Evolutionary conservation across 23 red algal species (phyloP), one percentile per base, ranked within the genome.

Genomic region (Gracilaria vermiculophylla): DNA sequence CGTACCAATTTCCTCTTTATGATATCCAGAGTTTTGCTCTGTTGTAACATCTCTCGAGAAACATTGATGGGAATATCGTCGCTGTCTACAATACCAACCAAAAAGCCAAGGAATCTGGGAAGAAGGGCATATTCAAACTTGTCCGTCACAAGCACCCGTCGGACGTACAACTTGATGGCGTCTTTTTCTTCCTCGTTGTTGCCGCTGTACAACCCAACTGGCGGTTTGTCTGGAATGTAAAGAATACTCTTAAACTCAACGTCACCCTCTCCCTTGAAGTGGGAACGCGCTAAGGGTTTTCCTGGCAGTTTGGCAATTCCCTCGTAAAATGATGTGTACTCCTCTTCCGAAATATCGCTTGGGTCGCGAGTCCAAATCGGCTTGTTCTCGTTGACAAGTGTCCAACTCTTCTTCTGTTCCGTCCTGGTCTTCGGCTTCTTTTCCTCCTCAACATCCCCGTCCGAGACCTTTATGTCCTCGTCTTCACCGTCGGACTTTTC

Each of bases 31-130:
- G 77, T 87, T 77, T 89, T 94, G 33, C 67, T 83, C 62, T 98
- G 42, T 71, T 98, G 95, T 5, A 98, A 69, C 91, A 92, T 98
- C 50, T 98, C 95, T 36, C 95, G 53, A 2, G 83, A 91, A 0
- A 98, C 90, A 39, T 98, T 98, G 61, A 98, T 98, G 14, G 95
- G 95, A 39, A 98, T 83, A 82, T 98, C 95, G 60, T 98, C 95
- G 42, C 78, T 87, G 67, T 98, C 95, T 3, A 98, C 95, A 51
- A 98, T 87, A 47, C 95, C 95, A 32, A 92, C 60, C 50, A 98
- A 32, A 32, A 98, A 98, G 19, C 40, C 81, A 33, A 98, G 67
- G 42, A 83, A 98, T 25, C 90, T 81, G 2, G 95, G 95, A 16
- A 98, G 70, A 48, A 98, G 62, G 7, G 62, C 85, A 29, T 91